Evolutionary conservation across 768 basidiomycete species (phyloP).

Genomic region (Russula compacta): DNA sequence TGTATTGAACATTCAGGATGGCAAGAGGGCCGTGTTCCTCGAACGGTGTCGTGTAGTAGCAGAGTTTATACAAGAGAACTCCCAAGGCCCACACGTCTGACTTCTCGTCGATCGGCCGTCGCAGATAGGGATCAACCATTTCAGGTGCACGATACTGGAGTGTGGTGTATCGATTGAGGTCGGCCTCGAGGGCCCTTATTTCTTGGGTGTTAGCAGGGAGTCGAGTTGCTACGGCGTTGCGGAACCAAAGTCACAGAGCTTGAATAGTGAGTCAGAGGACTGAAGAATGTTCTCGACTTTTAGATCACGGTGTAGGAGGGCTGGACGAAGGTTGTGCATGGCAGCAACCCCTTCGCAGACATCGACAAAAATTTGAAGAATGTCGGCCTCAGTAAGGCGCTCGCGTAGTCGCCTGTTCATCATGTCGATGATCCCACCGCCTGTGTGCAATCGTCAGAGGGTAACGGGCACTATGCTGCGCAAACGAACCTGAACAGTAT

Average conservation of each 20-base stretch:
- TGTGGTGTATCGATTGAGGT: slow-evolving; percentile 91
- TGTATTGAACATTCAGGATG: slow-evolving; percentile 94
- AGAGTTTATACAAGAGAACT: slow-evolving; percentile 93
- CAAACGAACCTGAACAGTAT: slow-evolving; percentile 71
- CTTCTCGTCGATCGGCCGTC: slow-evolving; percentile 84
- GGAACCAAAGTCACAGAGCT: slow-evolving; percentile 97
- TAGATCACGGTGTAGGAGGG: slow-evolving; percentile 92
- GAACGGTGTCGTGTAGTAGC: slow-evolving; percentile 98
- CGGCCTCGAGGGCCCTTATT: slow-evolving; percentile 78
- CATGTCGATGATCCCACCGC: slow-evolving; percentile 99
- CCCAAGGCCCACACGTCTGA: slow-evolving; percentile 98
- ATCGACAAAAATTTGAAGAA: slow-evolving; percentile 95
- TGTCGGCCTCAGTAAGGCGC: slow-evolving; percentile 90
- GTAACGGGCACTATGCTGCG: background rate
- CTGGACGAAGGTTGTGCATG: slow-evolving; percentile 89
- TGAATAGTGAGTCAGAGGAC: slow-evolving; percentile 74
- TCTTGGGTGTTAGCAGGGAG: slow-evolving; percentile 76
- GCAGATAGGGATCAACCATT: slow-evolving; percentile 87
- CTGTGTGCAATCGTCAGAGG: slow-evolving; percentile 37
- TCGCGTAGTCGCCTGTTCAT: slow-evolving; percentile 96
- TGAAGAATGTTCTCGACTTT: slow-evolving; percentile 99
- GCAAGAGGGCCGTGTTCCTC: slow-evolving; percentile 96
- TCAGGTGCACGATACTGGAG: slow-evolving; percentile 98
- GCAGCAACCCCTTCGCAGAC: slow-evolving; percentile 94
- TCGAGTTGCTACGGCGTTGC: slow-evolving; percentile 63